These are phyloP conservation scores for Niebla homalea DNA, from an alignment of 495 filamentous ascomycete genomes.

Conservation along the genomic window DNA sequence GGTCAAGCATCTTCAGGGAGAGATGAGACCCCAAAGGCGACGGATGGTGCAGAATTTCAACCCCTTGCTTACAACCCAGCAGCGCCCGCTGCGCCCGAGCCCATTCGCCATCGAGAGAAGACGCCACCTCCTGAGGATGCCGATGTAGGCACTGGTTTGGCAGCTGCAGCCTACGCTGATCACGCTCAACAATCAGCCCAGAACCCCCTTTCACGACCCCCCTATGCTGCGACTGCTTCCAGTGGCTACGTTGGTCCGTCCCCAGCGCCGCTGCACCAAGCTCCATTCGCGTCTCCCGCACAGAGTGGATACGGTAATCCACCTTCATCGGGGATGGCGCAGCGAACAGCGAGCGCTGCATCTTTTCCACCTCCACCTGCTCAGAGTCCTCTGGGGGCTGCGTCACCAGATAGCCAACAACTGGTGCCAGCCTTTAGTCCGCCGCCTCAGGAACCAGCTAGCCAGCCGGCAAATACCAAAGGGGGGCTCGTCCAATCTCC, in stretches of 20 bases:
- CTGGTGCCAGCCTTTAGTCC: conserved; percentile 5
- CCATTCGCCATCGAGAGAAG: conserved; percentile 73
- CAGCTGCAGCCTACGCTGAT: conserved; percentile 54
- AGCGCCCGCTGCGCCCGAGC: conserved; percentile 73
- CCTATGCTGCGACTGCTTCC: conserved; percentile 12
- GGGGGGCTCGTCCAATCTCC: conserved; percentile 14
- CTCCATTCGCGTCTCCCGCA: conserved; percentile 25
- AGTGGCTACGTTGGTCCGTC: conserved; percentile 23
- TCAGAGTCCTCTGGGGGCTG: conserved; percentile 23
- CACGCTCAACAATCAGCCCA: conserved; percentile 27
- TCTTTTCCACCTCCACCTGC: conserved; percentile 30
- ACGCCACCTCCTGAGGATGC: conserved; percentile 73
- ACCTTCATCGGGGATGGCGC: conserved; percentile 15
- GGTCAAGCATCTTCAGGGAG: conserved; percentile 2
- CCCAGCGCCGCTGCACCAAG: conserved; percentile 15
- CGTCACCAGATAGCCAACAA: conserved; percentile 4
- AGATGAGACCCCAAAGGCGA: conserved; percentile 17
- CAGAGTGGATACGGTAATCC: conserved; percentile 24
- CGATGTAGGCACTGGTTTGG: conserved; percentile 54
- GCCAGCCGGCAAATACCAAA: conserved; percentile 27
- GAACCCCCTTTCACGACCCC: conserved; percentile 17
- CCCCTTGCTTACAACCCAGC: conserved; percentile 88
- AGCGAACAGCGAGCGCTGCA: conserved; percentile 16
- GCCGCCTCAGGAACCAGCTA: conserved; percentile 32
- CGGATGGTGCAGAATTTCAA: conserved; percentile 35